A percentile compares a stretch with the other conserved stretches of the same genome.
Evolutionary conservation across 805 yeast genomes (phyloP).

Genomic region (Metschnikowia hibisci): DNA sequence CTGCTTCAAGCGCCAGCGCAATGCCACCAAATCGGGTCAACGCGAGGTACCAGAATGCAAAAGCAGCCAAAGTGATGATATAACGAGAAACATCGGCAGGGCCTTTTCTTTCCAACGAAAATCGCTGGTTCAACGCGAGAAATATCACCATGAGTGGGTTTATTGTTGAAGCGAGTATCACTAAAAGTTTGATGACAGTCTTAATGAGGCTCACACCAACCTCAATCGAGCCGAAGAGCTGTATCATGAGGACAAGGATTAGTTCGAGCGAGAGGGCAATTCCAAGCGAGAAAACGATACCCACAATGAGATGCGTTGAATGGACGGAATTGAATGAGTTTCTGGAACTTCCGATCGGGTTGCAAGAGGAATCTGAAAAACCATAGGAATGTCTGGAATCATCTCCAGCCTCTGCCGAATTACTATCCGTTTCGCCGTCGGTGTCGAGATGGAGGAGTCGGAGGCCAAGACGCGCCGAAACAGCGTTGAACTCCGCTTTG

Average conservation of each 20-base stretch:
- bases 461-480: constrained; percentile 16
- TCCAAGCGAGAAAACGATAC: constrained; percentile 27
- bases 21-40: constrained; percentile 33
- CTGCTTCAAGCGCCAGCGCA: constrained; percentile 22
- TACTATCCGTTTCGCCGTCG: constrained; percentile 11
- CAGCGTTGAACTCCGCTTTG: constrained; percentile 25
- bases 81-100: constrained; percentile 2
- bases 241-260: constrained; percentile 35
- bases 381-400: background rate
- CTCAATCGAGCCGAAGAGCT: constrained; percentile 24
- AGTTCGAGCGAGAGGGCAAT: constrained; percentile 31
- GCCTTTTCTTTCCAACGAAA: constrained; percentile 18
- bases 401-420: background rate
- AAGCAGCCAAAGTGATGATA: constrained; percentile 7
- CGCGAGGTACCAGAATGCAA: constrained; percentile 31
- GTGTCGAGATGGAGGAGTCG: constrained; percentile 19
- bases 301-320: constrained; percentile 13
- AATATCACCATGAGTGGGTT: constrained; percentile 41
- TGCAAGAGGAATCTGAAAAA: background rate
- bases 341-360: background rate
- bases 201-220: constrained; percentile 33
- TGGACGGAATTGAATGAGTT: constrained; percentile 1
- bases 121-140: constrained; percentile 26
- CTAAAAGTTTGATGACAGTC: constrained; percentile 35
- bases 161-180: constrained; percentile 37